Conservation (phyloP, 2,329 filamentous ascomycete genomes). For the Alternaria tenuissima region DNA sequence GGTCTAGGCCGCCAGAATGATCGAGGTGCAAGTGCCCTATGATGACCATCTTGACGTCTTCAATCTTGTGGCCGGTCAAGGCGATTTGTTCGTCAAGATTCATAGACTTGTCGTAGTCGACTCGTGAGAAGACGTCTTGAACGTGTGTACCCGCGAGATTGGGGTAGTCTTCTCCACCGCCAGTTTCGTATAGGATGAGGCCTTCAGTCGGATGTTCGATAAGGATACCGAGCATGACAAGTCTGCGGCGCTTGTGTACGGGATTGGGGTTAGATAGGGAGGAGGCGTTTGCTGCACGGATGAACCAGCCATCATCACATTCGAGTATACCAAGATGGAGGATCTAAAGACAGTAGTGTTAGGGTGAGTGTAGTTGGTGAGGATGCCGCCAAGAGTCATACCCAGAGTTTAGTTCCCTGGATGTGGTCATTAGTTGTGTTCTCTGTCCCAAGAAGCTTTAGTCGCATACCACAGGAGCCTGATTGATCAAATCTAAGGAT, state of each 20-base stretch:
- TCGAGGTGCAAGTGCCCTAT: constrained; percentile 51
- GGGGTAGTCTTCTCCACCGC: constrained; percentile 44
- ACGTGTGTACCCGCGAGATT: constrained; percentile 38
- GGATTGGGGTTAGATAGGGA: constrained; percentile 40
- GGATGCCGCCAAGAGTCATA: constrained; percentile 9
- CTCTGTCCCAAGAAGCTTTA: background rate
- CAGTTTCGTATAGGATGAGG: constrained; percentile 50
- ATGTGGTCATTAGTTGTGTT: background rate
- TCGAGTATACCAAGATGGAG: constrained; percentile 48
- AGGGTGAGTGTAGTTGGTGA: background rate
- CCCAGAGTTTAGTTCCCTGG: constrained; percentile 50
- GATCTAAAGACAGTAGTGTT: constrained; percentile 23
- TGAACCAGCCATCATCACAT: constrained; percentile 49
- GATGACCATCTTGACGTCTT: constrained; percentile 48
- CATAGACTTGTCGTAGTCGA: constrained; percentile 35
- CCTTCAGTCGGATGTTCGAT: constrained; percentile 44
- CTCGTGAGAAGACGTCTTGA: constrained; percentile 45
- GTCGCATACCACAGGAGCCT: constrained; percentile 26
- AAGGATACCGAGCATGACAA: constrained; percentile 30
- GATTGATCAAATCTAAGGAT: constrained; percentile 28
- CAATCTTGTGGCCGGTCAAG: constrained; percentile 45
- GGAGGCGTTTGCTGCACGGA: constrained; percentile 40
- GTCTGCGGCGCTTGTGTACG: constrained; percentile 34
- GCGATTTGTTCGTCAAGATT: constrained; percentile 37
- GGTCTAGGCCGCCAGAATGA: constrained; percentile 48